A percentile compares a stretch with the other conserved stretches of the same genome.
Conservation (phyloP, 345 rosid species). For the Aquilaria malaccensis region DNA sequence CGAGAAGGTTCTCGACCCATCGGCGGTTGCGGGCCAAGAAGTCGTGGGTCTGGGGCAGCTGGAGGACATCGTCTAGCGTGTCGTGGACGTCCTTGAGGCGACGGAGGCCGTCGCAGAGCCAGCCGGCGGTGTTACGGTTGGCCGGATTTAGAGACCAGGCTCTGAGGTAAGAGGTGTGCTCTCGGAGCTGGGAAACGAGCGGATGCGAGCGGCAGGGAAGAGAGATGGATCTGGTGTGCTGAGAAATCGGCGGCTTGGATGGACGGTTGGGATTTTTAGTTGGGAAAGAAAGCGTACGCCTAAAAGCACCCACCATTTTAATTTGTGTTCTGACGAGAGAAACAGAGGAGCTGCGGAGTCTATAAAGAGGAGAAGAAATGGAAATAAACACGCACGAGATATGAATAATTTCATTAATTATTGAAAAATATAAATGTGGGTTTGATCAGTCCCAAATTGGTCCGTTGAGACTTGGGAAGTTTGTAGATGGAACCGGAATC, state of each 20-base stretch:
- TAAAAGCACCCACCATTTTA: constrained; percentile 29
- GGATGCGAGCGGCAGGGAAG: constrained; percentile 61
- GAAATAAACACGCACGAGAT: neutral
- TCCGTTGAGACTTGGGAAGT: too few relatives aligned
- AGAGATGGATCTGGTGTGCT: constrained; percentile 49
- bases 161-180: constrained; percentile 25
- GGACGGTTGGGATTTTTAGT: constrained; percentile 33
- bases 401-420: too few relatives aligned
- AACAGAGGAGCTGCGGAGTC: neutral
- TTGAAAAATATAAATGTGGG: too few relatives aligned
- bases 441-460: too few relatives aligned
- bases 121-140: constrained; percentile 23
- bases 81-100: constrained; percentile 36
- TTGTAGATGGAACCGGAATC: too few relatives aligned
- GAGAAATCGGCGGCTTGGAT: constrained; percentile 31
- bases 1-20: constrained; percentile 45
- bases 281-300: constrained; percentile 53
- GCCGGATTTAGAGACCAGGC: constrained; percentile 20
- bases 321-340: neutral
- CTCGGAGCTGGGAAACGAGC: constrained; percentile 37
- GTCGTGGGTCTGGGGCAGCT: constrained; percentile 47
- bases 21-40: constrained; percentile 31
- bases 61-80: constrained; percentile 39
- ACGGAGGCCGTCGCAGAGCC: constrained; percentile 35
- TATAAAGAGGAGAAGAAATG: constrained; percentile 5